A percentile compares a stretch with the other conserved stretches of the same genome.
Evolutionary conservation across 1,139 yeast species (phyloP).

Genomic region (Pichia terricola): DNA sequence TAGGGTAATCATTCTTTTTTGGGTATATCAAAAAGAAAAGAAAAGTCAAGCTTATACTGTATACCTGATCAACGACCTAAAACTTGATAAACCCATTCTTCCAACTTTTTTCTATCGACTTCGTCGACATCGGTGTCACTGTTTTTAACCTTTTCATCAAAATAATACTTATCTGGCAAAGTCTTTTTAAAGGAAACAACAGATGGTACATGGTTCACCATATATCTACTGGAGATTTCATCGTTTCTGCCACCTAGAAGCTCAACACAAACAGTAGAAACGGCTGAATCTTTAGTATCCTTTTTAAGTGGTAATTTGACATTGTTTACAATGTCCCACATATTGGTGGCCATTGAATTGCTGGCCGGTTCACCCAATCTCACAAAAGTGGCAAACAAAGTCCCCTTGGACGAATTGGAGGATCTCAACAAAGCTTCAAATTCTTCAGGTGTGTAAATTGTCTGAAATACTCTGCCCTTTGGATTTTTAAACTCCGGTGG

Average conservation of each 20-base stretch:
- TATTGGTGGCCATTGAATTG: conserved; percentile 52
- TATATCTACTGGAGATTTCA: conserved; percentile 50
- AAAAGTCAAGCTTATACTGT: too few relatives aligned
- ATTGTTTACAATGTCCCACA: conserved; percentile 43
- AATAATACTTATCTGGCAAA: conserved; percentile 45
- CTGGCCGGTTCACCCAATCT: conserved; percentile 54
- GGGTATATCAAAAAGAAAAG: background rate
- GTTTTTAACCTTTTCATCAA: conserved; percentile 29
- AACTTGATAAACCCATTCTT: conserved; percentile 38
- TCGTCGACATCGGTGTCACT: conserved; percentile 30
- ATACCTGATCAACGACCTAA: background rate
- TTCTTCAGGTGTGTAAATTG: conserved; percentile 12
- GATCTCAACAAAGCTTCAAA: conserved; percentile 7
- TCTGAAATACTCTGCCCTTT: conserved; percentile 10
- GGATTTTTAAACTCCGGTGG: conserved; percentile 1
- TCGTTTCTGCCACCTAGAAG: conserved; percentile 29
- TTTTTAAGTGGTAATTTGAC: background rate
- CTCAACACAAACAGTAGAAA: conserved; percentile 12
- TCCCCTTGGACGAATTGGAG: conserved; percentile 9
- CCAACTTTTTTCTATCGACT: conserved; percentile 43
- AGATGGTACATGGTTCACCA: conserved; percentile 52
- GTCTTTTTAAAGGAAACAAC: conserved; percentile 62
- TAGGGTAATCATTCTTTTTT: too few relatives aligned
- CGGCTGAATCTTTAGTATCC: conserved; percentile 46
- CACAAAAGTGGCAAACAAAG: conserved; percentile 44